Base-by-base conservation (phyloP, 2,329 filamentous ascomycete species). In the Sclerotinia trifoliorum region DNA sequence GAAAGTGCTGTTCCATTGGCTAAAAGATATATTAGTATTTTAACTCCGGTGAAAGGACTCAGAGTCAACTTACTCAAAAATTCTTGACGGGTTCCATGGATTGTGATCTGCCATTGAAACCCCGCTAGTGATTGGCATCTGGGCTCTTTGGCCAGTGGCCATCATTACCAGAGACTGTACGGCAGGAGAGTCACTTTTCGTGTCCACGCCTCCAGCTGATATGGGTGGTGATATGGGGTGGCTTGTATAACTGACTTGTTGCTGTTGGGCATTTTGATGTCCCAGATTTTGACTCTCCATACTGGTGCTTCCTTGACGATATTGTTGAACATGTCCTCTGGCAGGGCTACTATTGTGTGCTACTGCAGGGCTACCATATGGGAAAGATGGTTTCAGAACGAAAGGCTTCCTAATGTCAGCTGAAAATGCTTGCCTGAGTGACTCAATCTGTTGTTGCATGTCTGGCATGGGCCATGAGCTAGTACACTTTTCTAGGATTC, bases 1-100 rank as follows among this genome's bases (percentile, higher is more conserved):
- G 81, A 97, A 98, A 73, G 94, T 94, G 77, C 91, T 89, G 80
- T 96, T 94, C 94, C 94, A 98, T 83, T 97, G 93, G 79, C 94
- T 96, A 75, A 73, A 8, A 49, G 35, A 64, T 49, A 70, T 11
- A 35, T 82, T 73, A 80, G 74, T 66, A 64, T 68, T 67, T 55
- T 11, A 29, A 8, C 3, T 10, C 0, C 56, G 15, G 8, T 29
- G 54, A 21, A 5, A n/a, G 15, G 15, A 11, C 51, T 11, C 3
- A 26, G 61, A 10, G 39, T 32, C 21, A 19, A 86, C 92, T 84
- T 86, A 96, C 93, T 94, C 92, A 84, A 96, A 94, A 73, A 97
- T 93, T 69, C 90, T 87, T 44, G 91, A 86, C 32, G 93, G 94
- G 75, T 97, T 96, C 93, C 93, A 97, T 67, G 84, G 81, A 32